phyloP scores from a whole-genome alignment of 495 filamentous ascomycete species.

The Amorphotheca resinae region DNA sequence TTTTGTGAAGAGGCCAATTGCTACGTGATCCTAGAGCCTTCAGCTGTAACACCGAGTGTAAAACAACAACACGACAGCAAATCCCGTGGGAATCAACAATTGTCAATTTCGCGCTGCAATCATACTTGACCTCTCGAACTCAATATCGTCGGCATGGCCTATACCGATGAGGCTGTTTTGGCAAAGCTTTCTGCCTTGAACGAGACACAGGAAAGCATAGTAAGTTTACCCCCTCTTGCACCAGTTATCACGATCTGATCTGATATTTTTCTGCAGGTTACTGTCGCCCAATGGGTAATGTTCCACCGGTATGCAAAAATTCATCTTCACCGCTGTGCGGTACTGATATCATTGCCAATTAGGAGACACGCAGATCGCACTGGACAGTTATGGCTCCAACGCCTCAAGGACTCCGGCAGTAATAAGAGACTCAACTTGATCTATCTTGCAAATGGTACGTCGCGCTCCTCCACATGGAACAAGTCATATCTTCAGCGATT shows the following conservation, averaged over 20 bases:
- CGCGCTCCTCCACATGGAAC: neutral
- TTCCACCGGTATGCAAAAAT: slow-evolving; percentile 69
- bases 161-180: slow-evolving; percentile 83
- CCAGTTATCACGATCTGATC: neutral
- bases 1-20: neutral
- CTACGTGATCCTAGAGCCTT: neutral
- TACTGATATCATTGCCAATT: slow-evolving; percentile 17
- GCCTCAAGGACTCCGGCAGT: slow-evolving; percentile 70
- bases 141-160: slow-evolving; percentile 51
- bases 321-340: neutral
- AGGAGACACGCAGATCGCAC: slow-evolving; percentile 86
- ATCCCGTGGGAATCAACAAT: neutral
- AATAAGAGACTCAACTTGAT: slow-evolving; percentile 82
- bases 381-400: slow-evolving; percentile 77
- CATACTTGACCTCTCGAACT: neutral
- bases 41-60: neutral
- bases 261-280: slow-evolving; percentile 22
- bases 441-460: slow-evolving; percentile 89
- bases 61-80: neutral
- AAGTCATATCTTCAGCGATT: neutral
- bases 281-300: slow-evolving; percentile 97
- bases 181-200: slow-evolving; percentile 91
- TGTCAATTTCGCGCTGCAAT: neutral
- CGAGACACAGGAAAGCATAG: slow-evolving; percentile 92
- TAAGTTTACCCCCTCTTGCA: slow-evolving; percentile 22